These are phyloP conservation scores for Chaetomium sp. DNA, from an alignment of 2,329 filamentous ascomycete genomes.

Conservation along the genomic window DNA sequence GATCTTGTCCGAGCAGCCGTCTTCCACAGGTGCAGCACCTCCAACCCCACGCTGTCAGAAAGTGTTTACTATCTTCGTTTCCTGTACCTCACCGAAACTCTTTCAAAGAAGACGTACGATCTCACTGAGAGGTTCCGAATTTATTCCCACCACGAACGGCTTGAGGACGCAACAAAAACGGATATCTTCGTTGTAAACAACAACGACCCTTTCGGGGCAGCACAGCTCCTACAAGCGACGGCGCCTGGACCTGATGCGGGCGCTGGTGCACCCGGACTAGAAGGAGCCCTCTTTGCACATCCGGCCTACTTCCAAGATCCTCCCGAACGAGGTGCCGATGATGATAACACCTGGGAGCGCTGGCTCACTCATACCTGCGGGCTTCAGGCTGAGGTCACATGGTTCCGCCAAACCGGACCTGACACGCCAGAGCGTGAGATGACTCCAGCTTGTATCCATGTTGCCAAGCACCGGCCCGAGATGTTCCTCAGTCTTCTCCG, in stretches of 20 bases:
- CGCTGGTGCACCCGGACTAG: constrained; percentile 3
- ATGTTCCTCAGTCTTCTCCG: constrained; percentile 5
- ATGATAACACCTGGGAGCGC: neutral
- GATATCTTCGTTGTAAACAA: constrained; percentile 2
- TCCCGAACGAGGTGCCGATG: neutral
- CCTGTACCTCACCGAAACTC: constrained; percentile 2
- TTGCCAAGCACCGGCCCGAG: constrained; percentile 6
- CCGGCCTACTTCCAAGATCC: constrained; percentile 7
- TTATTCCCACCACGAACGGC: constrained; percentile 2
- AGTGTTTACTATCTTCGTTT: constrained; percentile 7
- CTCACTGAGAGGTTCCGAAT: constrained; percentile 1
- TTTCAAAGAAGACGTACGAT: neutral
- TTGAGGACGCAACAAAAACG: constrained; percentile 3
- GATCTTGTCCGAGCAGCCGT: constrained; percentile 1
- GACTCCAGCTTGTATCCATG: constrained; percentile 4
- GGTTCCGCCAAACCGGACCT: constrained; percentile 2
- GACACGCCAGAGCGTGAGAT: constrained; percentile 5
- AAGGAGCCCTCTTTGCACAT: constrained; percentile 2
- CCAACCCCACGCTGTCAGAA: constrained; percentile 3
- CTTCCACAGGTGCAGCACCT: constrained; percentile 1
- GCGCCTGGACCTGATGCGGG: constrained; percentile 5
- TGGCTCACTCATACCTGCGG: constrained; percentile 4
- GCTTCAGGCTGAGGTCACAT: constrained; percentile 1
- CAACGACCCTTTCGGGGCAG: constrained; percentile 3
- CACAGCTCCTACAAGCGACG: constrained; percentile 4